These are phyloP conservation scores for Begonia masoniana DNA, from an alignment of 306 rosid genomes.

Conservation along the genomic window DNA sequence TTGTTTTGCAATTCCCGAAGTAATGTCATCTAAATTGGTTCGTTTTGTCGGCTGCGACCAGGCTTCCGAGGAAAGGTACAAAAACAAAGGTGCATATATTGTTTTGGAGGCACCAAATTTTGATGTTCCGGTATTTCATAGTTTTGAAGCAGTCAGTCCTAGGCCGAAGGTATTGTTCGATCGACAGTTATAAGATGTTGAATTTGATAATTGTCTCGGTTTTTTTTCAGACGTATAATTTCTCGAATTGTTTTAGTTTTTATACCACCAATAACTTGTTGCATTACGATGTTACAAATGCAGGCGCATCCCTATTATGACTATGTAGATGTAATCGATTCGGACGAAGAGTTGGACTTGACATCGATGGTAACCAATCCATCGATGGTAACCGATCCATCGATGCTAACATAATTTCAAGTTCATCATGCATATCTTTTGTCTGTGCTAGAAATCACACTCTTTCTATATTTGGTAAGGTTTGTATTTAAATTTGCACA, in stretches of 20 bases:
- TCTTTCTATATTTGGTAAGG: too few relatives aligned
- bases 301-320: constrained; percentile 66
- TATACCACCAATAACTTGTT: too few relatives aligned
- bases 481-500: too few relatives aligned
- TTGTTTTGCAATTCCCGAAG: background rate
- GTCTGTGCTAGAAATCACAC: too few relatives aligned
- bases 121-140: constrained; percentile 57
- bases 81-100: constrained; percentile 73
- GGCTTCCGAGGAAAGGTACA: constrained; percentile 59
- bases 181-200: too few relatives aligned
- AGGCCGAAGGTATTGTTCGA: constrained; percentile 53
- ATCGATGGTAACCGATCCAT: constrained; percentile 11
- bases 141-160: constrained; percentile 62
- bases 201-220: too few relatives aligned
- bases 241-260: too few relatives aligned
- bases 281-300: constrained; percentile 3
- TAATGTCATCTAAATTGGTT: background rate
- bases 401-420: too few relatives aligned
- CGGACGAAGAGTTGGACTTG: constrained; percentile 78
- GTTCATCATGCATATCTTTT: too few relatives aligned
- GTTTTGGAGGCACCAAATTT: constrained; percentile 65
- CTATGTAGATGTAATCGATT: constrained; percentile 60
- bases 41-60: constrained; percentile 11
- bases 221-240: too few relatives aligned
- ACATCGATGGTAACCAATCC: constrained; percentile 54